Conservation (phyloP, 2,329 filamentous ascomycete species). For the Drechslerella stenobrocha region DNA sequence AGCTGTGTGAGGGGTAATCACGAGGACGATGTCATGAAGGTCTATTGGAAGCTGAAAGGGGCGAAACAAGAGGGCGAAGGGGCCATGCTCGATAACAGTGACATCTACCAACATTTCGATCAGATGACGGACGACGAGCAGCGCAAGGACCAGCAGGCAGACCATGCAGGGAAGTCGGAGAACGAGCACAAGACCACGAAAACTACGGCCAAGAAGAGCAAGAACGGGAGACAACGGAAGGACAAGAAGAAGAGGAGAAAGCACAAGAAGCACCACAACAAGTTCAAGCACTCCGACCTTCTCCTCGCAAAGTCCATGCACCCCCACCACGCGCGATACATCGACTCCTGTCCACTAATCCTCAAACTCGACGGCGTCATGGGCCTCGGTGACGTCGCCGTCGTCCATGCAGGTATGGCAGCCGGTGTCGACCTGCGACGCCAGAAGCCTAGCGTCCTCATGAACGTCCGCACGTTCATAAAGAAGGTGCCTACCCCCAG, state of each 20-base stretch:
- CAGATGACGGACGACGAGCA: constrained; percentile 20
- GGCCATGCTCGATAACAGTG: constrained; percentile 55
- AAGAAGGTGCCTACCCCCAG: constrained; percentile 64
- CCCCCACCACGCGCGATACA: constrained; percentile 68
- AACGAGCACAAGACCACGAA: neutral
- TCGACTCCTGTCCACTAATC: constrained; percentile 75
- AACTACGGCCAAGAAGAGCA: constrained; percentile 17
- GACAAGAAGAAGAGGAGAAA: constrained; percentile 31
- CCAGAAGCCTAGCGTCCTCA: constrained; percentile 71
- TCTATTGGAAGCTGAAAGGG: constrained; percentile 58
- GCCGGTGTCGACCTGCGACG: constrained; percentile 70
- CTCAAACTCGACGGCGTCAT: constrained; percentile 69
- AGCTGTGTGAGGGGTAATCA: constrained; percentile 88
- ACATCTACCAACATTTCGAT: constrained; percentile 49
- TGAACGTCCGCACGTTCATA: constrained; percentile 85
- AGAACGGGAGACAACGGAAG: constrained; percentile 9
- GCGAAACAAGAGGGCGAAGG: constrained; percentile 14
- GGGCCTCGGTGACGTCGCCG: constrained; percentile 66
- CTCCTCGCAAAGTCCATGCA: constrained; percentile 63
- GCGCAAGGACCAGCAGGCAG: constrained; percentile 18
- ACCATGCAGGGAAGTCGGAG: constrained; percentile 19
- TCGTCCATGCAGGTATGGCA: constrained; percentile 84
- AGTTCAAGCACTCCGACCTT: constrained; percentile 57
- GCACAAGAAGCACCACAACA: constrained; percentile 52
- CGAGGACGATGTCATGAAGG: constrained; percentile 80